Base-by-base conservation (phyloP, 1,284 basidiomycete genomes). In the Cystobasidiaceae sp. region DNA sequence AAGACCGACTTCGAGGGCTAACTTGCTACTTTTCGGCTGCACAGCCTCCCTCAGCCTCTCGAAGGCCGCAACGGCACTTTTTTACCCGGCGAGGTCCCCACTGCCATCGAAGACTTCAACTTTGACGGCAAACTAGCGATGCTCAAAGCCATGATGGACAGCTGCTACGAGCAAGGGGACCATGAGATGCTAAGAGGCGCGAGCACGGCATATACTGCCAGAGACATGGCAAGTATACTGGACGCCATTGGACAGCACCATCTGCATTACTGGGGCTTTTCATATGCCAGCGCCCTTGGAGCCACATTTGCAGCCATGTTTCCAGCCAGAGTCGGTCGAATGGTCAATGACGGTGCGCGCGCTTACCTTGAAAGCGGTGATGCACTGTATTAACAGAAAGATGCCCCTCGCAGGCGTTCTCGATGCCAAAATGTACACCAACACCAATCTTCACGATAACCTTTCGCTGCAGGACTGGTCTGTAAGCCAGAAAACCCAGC, bases 241-340 rank as follows among this genome's bases (percentile, higher is more conserved):
- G 63, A 71, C 23, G 71, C 71, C 2, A 45, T 75, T 2, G 72
- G 71, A n/a, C 68, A 73, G 43, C 57, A 68, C 15, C 64, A 66
- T 21, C 30, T 75, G n/a, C 62, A 66, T 21, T 75, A 73, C 55
- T 73, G 69, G 69, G 74, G 74, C 8, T 71, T 70, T 43, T 64
- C 55, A 60, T 71, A 73, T 33, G 71, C 73, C 1, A 73, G 72
- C 2, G 70, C 71, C 32, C 66, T 75, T 3, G 74, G 74, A 6
- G 70, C 73, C 2, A 73, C 71, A 0, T 74, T 75, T 50, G 67
- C 70, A 2, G 73, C 73, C 4, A 74, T 75, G 73, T 71, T 70
- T 51, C 74, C 74, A 0, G 72, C 73, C 9, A 59, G 62, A 1
- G 73, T 75, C 6, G 69, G 67, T 19, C 67, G 68, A 17, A 46